A percentile compares a stretch with the other conserved stretches of the same genome.
phyloP scores from a whole-genome alignment of 768 basidiomycete genomes.

The Tubosaeta brunneosetosa region DNA sequence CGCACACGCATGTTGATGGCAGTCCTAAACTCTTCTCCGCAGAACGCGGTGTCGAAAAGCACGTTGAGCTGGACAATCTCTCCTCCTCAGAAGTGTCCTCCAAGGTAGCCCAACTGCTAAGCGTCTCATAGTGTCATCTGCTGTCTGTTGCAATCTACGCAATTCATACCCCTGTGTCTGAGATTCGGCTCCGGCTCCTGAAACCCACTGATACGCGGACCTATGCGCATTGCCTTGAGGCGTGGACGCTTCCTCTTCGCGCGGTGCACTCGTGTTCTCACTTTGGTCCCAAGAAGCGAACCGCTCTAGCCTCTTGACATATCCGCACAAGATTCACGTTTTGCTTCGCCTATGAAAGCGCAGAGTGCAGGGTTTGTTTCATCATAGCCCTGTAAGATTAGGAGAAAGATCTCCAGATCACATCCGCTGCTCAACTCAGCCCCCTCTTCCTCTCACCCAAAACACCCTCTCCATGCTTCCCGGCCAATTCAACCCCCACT shows the following conservation, averaged over 20 bases:
- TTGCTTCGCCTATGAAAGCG: not conserved
- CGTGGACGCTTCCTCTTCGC: constrained; percentile 6
- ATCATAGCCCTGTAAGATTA: not conserved
- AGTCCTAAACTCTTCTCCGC: constrained; percentile 14
- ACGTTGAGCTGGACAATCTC: constrained; percentile 75
- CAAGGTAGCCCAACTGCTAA: constrained; percentile 62
- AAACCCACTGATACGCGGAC: not conserved
- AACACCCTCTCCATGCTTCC: constrained; percentile 43
- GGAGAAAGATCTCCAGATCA: not conserved
- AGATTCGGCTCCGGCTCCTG: not conserved
- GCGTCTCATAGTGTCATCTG: constrained; percentile 18
- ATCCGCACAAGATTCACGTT: constrained; percentile 1
- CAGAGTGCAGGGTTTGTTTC: not conserved
- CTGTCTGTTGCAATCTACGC: constrained; percentile 1
- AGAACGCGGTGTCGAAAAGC: constrained; percentile 80
- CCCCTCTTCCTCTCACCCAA: constrained; percentile 12
- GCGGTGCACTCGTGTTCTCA: constrained; percentile 18
- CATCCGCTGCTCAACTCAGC: not conserved
- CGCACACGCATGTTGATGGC: constrained; percentile 8
- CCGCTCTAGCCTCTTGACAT: constrained; percentile 2
- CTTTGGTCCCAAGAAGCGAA: constrained; percentile 5
- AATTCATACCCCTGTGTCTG: constrained; percentile 3
- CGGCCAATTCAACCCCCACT: constrained; percentile 40
- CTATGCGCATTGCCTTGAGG: constrained; percentile 19
- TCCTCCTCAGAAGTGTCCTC: constrained; percentile 66